phyloP scores from a whole-genome alignment of 768 basidiomycete species.

The Auriscalpium microsporum region DNA sequence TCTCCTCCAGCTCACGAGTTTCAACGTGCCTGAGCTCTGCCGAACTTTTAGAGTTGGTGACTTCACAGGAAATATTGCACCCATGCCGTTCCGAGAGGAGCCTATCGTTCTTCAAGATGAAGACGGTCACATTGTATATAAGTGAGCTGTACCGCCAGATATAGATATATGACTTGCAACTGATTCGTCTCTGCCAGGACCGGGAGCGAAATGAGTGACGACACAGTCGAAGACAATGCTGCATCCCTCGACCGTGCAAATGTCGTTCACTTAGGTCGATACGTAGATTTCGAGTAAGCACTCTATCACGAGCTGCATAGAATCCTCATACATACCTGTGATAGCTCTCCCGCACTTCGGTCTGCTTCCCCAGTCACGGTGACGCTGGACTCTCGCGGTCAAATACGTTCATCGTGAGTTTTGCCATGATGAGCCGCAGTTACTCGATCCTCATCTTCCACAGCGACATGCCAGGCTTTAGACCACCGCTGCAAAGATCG shows the following conservation, averaged over 20 bases:
- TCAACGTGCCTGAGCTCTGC: not conserved
- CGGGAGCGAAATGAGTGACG: constrained; percentile 7
- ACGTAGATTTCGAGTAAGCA: constrained; percentile 3
- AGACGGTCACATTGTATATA: constrained; percentile 9
- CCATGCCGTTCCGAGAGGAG: constrained; percentile 9
- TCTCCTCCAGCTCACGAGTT: not conserved
- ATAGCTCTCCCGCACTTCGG: too few relatives aligned
- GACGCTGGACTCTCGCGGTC: too few relatives aligned
- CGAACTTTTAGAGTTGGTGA: constrained; percentile 10
- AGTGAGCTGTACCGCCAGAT: not conserved
- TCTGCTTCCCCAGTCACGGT: too few relatives aligned
- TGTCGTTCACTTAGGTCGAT: constrained; percentile 14
- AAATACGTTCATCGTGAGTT: too few relatives aligned
- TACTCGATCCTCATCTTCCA: too few relatives aligned
- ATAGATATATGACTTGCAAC: too few relatives aligned
- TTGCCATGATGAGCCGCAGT: too few relatives aligned
- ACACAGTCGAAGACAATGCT: constrained; percentile 2
- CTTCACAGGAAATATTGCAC: constrained; percentile 1
- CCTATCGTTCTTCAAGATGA: constrained; percentile 13
- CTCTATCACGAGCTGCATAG: too few relatives aligned
- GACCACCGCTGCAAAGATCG: too few relatives aligned
- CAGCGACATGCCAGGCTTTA: too few relatives aligned
- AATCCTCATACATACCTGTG: too few relatives aligned
- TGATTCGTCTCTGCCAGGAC: constrained; percentile 1
- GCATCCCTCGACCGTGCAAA: constrained; percentile 7